Base-by-base conservation (phyloP, 345 rosid genomes). In the Aegle marmelos region DNA sequence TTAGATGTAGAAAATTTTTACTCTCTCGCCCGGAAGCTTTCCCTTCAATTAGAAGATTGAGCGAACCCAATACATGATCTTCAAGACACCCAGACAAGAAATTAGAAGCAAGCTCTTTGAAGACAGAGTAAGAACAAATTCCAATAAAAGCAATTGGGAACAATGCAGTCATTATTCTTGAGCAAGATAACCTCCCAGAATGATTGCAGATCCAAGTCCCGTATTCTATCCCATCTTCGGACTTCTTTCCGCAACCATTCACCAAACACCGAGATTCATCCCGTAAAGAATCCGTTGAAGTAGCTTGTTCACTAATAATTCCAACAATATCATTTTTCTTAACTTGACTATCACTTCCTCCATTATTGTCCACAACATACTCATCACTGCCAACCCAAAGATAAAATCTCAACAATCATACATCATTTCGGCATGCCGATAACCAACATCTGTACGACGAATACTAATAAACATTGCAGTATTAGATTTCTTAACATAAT, bases 21-120 rank as follows among this genome's bases (percentile, higher is more conserved):
- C 84, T 66, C 58, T 90, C 97, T 78, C 85, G 76, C 28, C 91
- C 93, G n/a, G 93, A 86, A 78, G 96, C 86, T 86, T 89, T 87
- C 80, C 93, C 93, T 85, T 89, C 86, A 74, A 89, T 84, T 54
- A 91, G 78, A 54, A 77, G 85, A 88, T 81, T 79, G 28, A 94
- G 87, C 2, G 98, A 88, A 73, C 72, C 76, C 78, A 94, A 79
- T 74, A 91, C 48, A 19, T 85, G 85, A 86, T 91, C 98, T 87
- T 94, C 98, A 67, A 89, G 83, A 45, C 67, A 79, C 72, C 91
- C 91, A 73, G 88, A 88, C 71, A 81, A 73, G 82, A 85, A 91
- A 61, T 76, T 76, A 78, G 82, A 85, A 82, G 88, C 90, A 75
- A 90, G 78, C 48, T 85, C 88, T 81, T 93, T 82, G 53, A 93